Evolutionary conservation across 2,329 filamentous ascomycete genomes (phyloP).

Genomic region (Nemania sp.): DNA sequence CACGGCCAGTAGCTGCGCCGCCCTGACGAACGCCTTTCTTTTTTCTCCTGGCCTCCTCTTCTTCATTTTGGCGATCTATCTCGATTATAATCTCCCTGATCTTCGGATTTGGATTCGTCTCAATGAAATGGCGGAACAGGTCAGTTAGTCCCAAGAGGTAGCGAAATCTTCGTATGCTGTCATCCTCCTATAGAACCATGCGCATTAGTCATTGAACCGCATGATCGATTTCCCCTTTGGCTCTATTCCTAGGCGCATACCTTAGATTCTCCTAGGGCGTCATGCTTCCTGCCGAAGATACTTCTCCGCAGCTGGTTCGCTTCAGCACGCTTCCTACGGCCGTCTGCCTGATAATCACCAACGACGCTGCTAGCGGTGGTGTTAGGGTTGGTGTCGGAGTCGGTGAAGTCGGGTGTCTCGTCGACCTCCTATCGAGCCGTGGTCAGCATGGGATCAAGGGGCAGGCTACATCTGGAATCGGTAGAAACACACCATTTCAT

Average conservation of each 20-base stretch:
- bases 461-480: background rate
- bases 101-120: constrained; percentile 92
- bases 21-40: constrained; percentile 80
- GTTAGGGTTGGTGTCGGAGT: constrained; percentile 69
- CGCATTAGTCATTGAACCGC: constrained; percentile 41
- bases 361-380: constrained; percentile 81
- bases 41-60: constrained; percentile 69
- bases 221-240: constrained; percentile 7
- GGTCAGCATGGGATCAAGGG: constrained; percentile 9
- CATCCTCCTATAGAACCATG: constrained; percentile 68
- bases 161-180: constrained; percentile 89
- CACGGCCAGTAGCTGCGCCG: constrained; percentile 76
- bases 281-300: constrained; percentile 94
- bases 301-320: constrained; percentile 87
- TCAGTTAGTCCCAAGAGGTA: constrained; percentile 95
- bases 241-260: constrained; percentile 49
- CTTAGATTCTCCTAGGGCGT: constrained; percentile 88
- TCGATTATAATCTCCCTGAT: constrained; percentile 92
- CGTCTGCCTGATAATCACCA: constrained; percentile 76
- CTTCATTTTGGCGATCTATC: constrained; percentile 89
- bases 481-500: constrained; percentile 54
- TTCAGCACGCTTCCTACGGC: constrained; percentile 82
- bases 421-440: constrained; percentile 56
- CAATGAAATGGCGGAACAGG: constrained; percentile 97
- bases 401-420: constrained; percentile 67